A percentile compares a stretch with the other conserved stretches of the same genome.
These are phyloP conservation scores for Sisymbrium irio DNA, from an alignment of 345 rosid genomes.

Conservation along the genomic window DNA sequence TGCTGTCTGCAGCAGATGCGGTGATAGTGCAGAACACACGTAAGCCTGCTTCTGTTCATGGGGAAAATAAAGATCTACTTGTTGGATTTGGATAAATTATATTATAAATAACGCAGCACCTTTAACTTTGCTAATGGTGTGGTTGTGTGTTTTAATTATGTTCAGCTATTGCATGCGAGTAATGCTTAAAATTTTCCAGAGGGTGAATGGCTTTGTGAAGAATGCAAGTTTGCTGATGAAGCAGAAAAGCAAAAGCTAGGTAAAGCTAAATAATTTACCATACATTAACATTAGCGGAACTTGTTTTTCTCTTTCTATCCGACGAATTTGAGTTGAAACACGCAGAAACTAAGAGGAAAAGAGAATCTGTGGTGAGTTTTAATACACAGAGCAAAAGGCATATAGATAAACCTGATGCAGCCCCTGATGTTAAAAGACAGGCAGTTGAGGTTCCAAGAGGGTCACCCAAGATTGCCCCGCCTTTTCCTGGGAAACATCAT, in stretches of 20 bases:
- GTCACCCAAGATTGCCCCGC: constrained; percentile 52
- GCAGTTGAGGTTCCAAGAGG: constrained; percentile 56
- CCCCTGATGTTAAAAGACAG: constrained; percentile 51
- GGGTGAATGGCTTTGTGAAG: constrained; percentile 96
- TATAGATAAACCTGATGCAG: constrained; percentile 49
- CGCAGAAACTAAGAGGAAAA: constrained; percentile 53
- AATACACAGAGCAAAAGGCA: constrained; percentile 48
- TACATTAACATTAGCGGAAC: constrained; percentile 10
- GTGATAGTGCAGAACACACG: constrained; percentile 99
- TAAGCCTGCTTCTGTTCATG: constrained; percentile 41
- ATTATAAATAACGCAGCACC: not conserved
- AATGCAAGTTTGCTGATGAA: constrained; percentile 75
- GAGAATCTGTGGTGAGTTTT: constrained; percentile 30
- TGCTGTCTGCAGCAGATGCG: constrained; percentile 87
- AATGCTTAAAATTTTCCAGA: constrained; percentile 78
- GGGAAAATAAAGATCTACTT: constrained; percentile 2
- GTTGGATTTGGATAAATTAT: not conserved
- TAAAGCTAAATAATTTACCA: constrained; percentile 29
- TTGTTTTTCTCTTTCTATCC: constrained; percentile 6
- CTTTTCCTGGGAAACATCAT: constrained; percentile 54
- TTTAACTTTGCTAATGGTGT: not conserved
- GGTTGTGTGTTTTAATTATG: constrained; percentile 17
- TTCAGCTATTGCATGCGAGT: constrained; percentile 95
- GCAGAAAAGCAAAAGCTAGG: constrained; percentile 61
- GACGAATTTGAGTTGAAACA: constrained; percentile 32